Base-by-base conservation (phyloP, 2,329 filamentous ascomycete genomes). In the Metarhizium sp. region DNA sequence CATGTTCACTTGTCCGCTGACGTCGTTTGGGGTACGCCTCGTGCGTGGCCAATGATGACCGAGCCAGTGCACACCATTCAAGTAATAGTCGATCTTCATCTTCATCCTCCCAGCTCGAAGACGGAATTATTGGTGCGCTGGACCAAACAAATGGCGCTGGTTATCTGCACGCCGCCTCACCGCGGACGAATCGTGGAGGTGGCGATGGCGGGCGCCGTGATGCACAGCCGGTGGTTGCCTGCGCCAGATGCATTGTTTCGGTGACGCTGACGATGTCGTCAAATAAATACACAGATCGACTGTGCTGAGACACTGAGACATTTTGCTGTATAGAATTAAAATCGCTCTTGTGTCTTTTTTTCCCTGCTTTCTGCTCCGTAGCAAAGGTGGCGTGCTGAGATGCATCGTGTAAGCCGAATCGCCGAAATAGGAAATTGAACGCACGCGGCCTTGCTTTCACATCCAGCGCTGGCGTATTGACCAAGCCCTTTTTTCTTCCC, bases 151-250 rank as follows among this genome's bases (percentile, higher is more conserved):
- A 46, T 40, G 32, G 32, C 36, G 36, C 25, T 4, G 40, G 32
- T 6, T 32, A 43, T 52, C 38, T 54, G 55, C 55, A 54, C 18
- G 51, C 54, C 16, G 55, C 55, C 51, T 56, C 51, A 53, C 14
- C 8, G 5, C 38, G 16, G 16, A 14, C 36, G 20, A 34, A 30
- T 11, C 25, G 32, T 25, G 25, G 25, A 25, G 25, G 25, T 25
- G 25, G 25, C 25, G 25, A 25, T 25, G 25, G 25, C 25, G 29
- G 13, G 50, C 25, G 20, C 32, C 34, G n/a, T 38, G 43, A 4
- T 30, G 10, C 4, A 42, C 25, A 25, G 25, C 25, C 25, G 25
- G 4, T 25, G 25, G 25, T 25, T 25, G 25, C 25, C 25, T 25
- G 25, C 25, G 25, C 25, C 25, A 25, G 25, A 25, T 36, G 32